phyloP scores from a whole-genome alignment of 306 rosid genomes.

The Chamaecrista fasciculata region DNA sequence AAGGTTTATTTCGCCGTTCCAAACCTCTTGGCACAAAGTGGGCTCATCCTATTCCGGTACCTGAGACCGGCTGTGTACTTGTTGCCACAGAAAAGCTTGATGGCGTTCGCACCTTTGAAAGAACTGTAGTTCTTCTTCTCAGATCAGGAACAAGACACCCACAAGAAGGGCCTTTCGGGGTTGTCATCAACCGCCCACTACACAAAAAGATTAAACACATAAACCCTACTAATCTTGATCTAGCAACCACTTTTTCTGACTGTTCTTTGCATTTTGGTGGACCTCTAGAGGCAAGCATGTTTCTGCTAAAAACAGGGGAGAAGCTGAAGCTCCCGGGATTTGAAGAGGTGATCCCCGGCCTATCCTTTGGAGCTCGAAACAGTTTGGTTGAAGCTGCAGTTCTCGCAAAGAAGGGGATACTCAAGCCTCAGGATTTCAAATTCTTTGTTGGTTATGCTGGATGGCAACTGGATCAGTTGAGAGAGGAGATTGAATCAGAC shows the following conservation, averaged over 20 bases:
- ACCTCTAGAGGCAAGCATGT: conserved; percentile 96
- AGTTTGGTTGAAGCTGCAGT: conserved; percentile 83
- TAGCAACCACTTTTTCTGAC: conserved; percentile 85
- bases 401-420: conserved; percentile 80
- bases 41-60: conserved; percentile 94
- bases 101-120: conserved; percentile 84
- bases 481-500: conserved; percentile 87
- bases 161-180: conserved; percentile 93
- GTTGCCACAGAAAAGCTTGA: conserved; percentile 96
- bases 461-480: conserved; percentile 93
- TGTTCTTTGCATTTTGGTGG: conserved; percentile 91
- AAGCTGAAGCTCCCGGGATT: conserved; percentile 65
- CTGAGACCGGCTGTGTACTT: conserved; percentile 95
- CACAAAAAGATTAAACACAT: conserved; percentile 83
- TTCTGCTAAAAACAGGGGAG: conserved; percentile 67
- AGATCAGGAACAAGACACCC: conserved; percentile 89
- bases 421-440: conserved; percentile 81
- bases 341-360: conserved; percentile 88
- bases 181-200: conserved; percentile 89
- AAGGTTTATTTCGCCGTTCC: conserved; percentile 47
- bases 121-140: conserved; percentile 89
- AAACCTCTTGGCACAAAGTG: conserved; percentile 68
- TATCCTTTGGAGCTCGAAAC: conserved; percentile 87
- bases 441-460: conserved; percentile 99
- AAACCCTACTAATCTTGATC: conserved; percentile 80